Base-by-base conservation (phyloP, 2,329 filamentous ascomycete genomes). In the Fusarium pseudocircinatum region DNA sequence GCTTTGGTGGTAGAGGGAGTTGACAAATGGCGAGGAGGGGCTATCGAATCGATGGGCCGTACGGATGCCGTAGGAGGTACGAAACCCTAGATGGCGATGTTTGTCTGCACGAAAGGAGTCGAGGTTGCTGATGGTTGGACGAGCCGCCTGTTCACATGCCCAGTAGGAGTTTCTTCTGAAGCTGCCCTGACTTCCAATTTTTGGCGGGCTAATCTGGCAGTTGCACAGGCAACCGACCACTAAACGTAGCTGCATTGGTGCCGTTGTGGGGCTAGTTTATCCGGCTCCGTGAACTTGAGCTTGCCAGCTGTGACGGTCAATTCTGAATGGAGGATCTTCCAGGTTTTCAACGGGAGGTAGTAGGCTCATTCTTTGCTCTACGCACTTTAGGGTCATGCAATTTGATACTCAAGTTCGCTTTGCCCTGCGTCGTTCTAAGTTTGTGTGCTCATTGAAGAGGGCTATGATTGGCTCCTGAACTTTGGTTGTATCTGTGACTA, bases 181-280 rank as follows among this genome's bases (percentile, higher is more conserved):
- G 54, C 72, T 67, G 72, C 72, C 72, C 69, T 63, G 72, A 72
- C 72, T 74, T 50, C 24, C 42, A 59, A 49, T 37, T 74, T 74
- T 74, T 74, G 71, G 71, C 63, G 72, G 72, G 63, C 60, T 42
- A 74, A 70, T 75, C 61, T 73, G 68, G 64, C 56, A 74, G 72
- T 74, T 74, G 72, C 72, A 69, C 67, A 72, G 63, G 72, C 72
- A 74, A 74, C 72, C 63, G 59, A 73, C 72, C 63, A 74, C 56
- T 73, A 39, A 52, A 67, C 50, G 47, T 57, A 70, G 57, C 63
- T 67, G 66, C 18, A 15, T 63, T 32, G 36, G 44, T 49, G 14
- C 28, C 52, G 44, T 24, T 67, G 61, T 70, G 72, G 65, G 53
- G 54, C 64, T 47, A 22, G 66, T 73, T 75, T 73, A 72, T 75